Base-by-base conservation (phyloP, 208 protist species). In the Trypanosoma avium region DNA sequence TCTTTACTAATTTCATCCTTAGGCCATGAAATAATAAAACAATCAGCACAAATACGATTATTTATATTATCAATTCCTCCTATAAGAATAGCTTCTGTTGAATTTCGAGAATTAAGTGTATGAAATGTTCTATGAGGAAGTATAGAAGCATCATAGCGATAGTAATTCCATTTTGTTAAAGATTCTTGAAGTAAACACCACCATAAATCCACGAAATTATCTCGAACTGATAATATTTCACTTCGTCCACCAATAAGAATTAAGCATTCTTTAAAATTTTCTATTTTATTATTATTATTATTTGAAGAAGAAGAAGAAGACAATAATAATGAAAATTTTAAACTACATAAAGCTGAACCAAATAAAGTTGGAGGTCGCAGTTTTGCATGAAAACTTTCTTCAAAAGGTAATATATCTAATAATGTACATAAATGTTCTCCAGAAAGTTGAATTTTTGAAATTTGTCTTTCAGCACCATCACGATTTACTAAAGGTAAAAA, bases 11-110 rank as follows among this genome's bases (percentile, higher is more conserved):
- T 42, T 13, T 38, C 38, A 21, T 58, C 24, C 38, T 60, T 64
- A 54, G 71, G 68, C 81, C 86, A 92, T 26, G 72, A 62, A 13
- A 92, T 59, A 35, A 61, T 53, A 55, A 81, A 85, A 27, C 79
- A 86, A 42, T 92, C 86, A 0, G 60, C 58, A 24, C 79, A 53
- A 21, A 63, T 57, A 53, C 74, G 82, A 40, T 66, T 77, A 26
- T n/a, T n/a, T n/a, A 66, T 66, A 13, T 67, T 64, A 62, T 92
- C 86, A 40, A 92, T 56, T 24, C 86, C 86, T 30, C 86, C 86
- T 38, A 76, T 73, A 24, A 89, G 49, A 32, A 92, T 60, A 26
- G 86, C 67, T 29, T 17, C 15, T 15, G 15, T 45, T 45, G 38
- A 24, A 19, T 15, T 19, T 63, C 22, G 29, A 26, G 60, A 27